These are phyloP conservation scores for Coprinopsis marcescibilis DNA, from an alignment of 768 basidiomycete genomes.

Conservation along the genomic window DNA sequence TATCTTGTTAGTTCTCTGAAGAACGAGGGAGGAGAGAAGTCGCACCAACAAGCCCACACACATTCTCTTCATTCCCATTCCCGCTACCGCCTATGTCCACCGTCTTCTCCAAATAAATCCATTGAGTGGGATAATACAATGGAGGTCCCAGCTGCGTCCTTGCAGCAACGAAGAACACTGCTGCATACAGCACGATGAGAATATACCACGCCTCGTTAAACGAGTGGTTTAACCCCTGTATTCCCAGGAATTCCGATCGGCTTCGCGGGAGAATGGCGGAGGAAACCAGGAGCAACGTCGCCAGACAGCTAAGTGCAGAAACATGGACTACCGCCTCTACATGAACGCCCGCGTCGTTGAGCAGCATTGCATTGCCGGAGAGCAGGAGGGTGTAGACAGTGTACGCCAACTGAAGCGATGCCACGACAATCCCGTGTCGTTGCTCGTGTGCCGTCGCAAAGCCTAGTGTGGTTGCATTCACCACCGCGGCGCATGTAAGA, in stretches of 20 bases:
- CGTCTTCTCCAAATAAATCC: slow-evolving; percentile 71
- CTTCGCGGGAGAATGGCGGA: slow-evolving; percentile 54
- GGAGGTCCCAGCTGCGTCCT: slow-evolving; percentile 72
- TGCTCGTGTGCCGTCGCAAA: too few relatives aligned
- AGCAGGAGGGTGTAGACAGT: too few relatives aligned
- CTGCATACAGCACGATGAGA: slow-evolving; percentile 42
- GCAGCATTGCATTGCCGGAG: slow-evolving; percentile 46
- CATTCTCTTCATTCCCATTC: slow-evolving; percentile 66
- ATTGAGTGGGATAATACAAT: slow-evolving; percentile 66
- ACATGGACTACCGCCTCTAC: slow-evolving; percentile 57
- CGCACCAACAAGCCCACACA: slow-evolving; percentile 55
- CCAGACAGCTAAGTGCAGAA: slow-evolving; percentile 45
- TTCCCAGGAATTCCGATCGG: slow-evolving; percentile 21
- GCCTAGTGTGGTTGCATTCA: too few relatives aligned
- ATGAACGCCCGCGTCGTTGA: slow-evolving; percentile 34
- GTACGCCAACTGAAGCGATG: too few relatives aligned
- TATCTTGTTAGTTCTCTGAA: neutral
- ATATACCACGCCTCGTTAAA: slow-evolving; percentile 45
- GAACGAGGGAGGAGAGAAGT: slow-evolving; percentile 6
- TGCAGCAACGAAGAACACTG: slow-evolving; percentile 32
- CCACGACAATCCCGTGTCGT: too few relatives aligned
- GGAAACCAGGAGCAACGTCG: slow-evolving; percentile 37
- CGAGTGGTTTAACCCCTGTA: slow-evolving; percentile 11
- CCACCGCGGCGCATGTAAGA: too few relatives aligned
- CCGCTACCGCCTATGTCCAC: slow-evolving; percentile 52